Base-by-base conservation (phyloP, 2,329 filamentous ascomycete species). In the Claviceps lovelessii region DNA sequence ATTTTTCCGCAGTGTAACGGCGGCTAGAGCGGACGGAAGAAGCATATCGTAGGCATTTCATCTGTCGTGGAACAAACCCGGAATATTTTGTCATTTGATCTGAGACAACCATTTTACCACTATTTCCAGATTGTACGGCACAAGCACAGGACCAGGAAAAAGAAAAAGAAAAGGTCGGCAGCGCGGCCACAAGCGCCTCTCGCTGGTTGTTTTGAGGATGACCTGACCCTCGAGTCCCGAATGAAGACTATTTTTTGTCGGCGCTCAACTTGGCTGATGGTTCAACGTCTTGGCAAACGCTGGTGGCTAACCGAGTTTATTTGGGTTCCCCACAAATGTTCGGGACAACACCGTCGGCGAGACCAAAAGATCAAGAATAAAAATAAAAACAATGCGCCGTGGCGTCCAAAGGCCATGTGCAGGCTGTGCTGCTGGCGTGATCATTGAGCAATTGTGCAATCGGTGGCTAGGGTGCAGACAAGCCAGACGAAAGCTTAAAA, bases 21-120 rank as follows among this genome's bases (percentile, higher is more conserved):
- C 54, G 54, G 35, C 45, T 51, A 52, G 31, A 55, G 45, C 51
- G 39, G 54, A 39, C 50, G 46, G 39, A 37, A n/a, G 19, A 50
- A 17, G 51, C 44, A 28, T 29, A 49, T 31, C 15, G 28, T 28
- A 23, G 31, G 23, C 42, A 50, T 19, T 17, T 37, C 52, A 10
- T 23, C 49, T 45, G 54, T 31, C 42, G 51, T 55, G 51, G 35
- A 50, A 55, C 47, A 15, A 39, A 41, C 23, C 23, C 33, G 46
- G 51, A 47, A 39, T 31, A 51, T 50, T 53, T 53, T 53, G 49
- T 39, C 44, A 47, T 52, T 35, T 28, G 39, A 47, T 47, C 10
- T 9, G 33, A 49, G 33, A 37, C 33, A 23, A 35, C 11, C 13
- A 29, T 41, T 41, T n/a, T n/a, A 41, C 17, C 39, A n/a, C 39